Evolutionary conservation across 805 yeast species (phyloP), one percentile per base, ranked within the genome.

Genomic region (Candida odintsovae): DNA sequence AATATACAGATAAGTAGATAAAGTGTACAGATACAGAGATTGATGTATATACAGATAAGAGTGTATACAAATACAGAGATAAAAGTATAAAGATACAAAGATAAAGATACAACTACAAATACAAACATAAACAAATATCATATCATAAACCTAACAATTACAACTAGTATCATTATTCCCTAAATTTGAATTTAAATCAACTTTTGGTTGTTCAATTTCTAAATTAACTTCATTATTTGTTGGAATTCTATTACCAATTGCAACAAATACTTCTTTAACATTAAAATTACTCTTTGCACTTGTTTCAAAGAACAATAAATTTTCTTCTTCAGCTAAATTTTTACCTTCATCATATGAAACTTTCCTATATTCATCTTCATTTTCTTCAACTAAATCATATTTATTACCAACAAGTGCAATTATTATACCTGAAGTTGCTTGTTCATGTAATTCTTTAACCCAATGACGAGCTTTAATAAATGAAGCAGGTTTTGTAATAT

Each of bases 401-500:
- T 92, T 92, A 72, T 90, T 92, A 35, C 97, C 99, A 25, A 90
- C 96, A 35, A 92, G 73, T 3, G 98, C 98, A 65, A 92, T 90
- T 48, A 89, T 80, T 43, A 92, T 92, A 52, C 85, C 90, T 53
- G 87, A 86, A n/a, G 86, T 76, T 18, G 97, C 97, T 68, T 90
- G 98, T 55, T 90, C 96, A 62, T 89, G 95, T 55, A 92, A 76
- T 65, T 92, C 98, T 61, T 86, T 86, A 46, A 92, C 96, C 99
- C 99, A 92, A 68, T 92, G 97, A 58, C 97, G 85, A 8, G 98
- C 98, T 67, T 92, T 90, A 58, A 90, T 83, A 58, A 92, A 92
- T 21, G 95, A 85, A 13, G 95, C 94, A 3, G 97, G 96, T 62
- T 90, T 90, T 36, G 98, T 90, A 55, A 92, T 80, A 61, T 92